Conservation (phyloP, 23 red algal genomes). For the Gracilariopsis chorda region DNA sequence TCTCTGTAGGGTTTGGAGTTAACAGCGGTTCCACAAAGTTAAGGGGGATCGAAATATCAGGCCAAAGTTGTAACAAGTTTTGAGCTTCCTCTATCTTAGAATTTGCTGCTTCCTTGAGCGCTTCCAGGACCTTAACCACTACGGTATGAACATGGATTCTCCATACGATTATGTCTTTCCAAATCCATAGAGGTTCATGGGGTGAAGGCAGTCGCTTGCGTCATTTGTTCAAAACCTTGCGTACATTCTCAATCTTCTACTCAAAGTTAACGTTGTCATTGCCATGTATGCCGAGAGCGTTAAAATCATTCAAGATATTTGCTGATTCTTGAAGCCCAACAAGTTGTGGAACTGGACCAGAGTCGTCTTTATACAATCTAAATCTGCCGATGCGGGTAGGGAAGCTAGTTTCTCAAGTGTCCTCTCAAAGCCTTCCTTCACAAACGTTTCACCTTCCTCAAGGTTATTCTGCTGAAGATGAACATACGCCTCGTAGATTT, state of each 20-base stretch:
- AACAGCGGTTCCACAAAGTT: no score
- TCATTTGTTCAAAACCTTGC: slow-evolving; percentile 77
- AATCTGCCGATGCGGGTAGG: slow-evolving; percentile 60
- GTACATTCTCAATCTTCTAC: slow-evolving; percentile 80
- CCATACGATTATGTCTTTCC: slow-evolving; percentile 92
- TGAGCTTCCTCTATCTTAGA: slow-evolving; percentile 45
- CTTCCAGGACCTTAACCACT: slow-evolving; percentile 85
- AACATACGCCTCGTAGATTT: slow-evolving; percentile 83
- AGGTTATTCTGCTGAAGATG: slow-evolving; percentile 96
- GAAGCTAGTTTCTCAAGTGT: slow-evolving; percentile 55
- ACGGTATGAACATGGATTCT: slow-evolving; percentile 88
- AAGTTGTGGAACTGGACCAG: slow-evolving; percentile 86
- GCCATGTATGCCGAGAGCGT: slow-evolving; percentile 59
- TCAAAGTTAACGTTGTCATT: slow-evolving; percentile 53
- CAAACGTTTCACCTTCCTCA: slow-evolving; percentile 49
- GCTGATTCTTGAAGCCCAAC: slow-evolving; percentile 90
- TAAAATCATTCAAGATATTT: slow-evolving; percentile 84
- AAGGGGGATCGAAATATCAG: no score
- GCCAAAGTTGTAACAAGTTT: no score
- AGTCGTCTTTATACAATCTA: slow-evolving; percentile 26
- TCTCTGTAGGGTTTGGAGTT: no score
- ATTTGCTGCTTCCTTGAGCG: slow-evolving; percentile 69
- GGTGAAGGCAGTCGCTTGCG: slow-evolving; percentile 72
- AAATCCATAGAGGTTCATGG: slow-evolving; percentile 55
- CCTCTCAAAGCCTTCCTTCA: slow-evolving; percentile 46